Conservation (phyloP, 805 yeast species). For the Teunomyces barrocoloradensis region DNA sequence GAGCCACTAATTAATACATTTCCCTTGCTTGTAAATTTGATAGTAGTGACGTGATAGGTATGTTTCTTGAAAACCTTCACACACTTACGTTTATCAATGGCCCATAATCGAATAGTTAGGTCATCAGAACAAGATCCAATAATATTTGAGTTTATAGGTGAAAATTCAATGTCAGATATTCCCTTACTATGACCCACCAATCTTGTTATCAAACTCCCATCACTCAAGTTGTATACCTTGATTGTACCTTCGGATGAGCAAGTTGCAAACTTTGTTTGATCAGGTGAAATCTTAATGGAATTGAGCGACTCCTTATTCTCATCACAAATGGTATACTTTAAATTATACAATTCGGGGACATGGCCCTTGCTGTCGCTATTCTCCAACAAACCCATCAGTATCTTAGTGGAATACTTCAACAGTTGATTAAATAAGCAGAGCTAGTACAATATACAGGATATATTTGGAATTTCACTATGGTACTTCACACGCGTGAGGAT, state of each 20-base stretch:
- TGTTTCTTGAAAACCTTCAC: conserved; percentile 65
- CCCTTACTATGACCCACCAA: conserved; percentile 65
- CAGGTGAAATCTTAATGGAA: conserved; percentile 58
- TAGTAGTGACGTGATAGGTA: conserved; percentile 77
- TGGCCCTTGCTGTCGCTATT: not conserved
- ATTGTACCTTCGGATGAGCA: conserved; percentile 33
- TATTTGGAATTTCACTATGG: no score
- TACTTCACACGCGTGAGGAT: no score
- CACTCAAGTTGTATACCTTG: conserved; percentile 20
- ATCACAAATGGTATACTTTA: conserved; percentile 10
- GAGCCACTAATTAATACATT: conserved; percentile 78
- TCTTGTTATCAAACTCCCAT: conserved; percentile 30
- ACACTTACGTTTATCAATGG: conserved; percentile 49
- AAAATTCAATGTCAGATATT: conserved; percentile 72
- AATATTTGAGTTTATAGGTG: conserved; percentile 63
- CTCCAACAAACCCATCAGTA: conserved; percentile 1
- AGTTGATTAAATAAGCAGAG: no score
- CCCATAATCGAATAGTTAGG: conserved; percentile 73
- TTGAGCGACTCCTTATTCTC: conserved; percentile 26
- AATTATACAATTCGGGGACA: conserved; percentile 11
- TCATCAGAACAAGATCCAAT: conserved; percentile 89
- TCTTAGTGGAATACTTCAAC: no score
- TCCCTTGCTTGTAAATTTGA: conserved; percentile 70
- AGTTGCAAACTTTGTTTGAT: conserved; percentile 57
- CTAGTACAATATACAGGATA: no score